Conservation (phyloP, 306 rosid species). For the Vigna unguiculata region DNA sequence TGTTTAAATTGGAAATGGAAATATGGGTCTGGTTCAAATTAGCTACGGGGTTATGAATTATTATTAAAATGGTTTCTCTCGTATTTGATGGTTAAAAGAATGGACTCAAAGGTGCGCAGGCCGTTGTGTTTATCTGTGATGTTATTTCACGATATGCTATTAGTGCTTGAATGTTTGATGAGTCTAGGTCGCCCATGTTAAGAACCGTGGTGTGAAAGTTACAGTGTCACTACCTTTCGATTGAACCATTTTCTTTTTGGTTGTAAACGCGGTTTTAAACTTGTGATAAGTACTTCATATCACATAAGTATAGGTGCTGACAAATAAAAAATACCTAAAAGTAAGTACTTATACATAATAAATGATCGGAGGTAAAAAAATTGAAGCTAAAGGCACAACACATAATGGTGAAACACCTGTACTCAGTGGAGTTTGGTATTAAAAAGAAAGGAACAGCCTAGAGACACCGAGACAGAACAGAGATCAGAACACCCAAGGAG, state of each 20-base stretch:
- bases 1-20: constrained; percentile 1
- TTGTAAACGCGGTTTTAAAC: not conserved
- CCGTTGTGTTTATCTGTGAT: not conserved
- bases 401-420: not conserved
- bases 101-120: not conserved
- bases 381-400: not conserved
- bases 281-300: not conserved
- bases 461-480: too few relatives aligned
- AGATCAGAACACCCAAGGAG: too few relatives aligned
- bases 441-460: too few relatives aligned
- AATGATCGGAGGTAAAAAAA: not conserved
- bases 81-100: not conserved
- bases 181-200: not conserved
- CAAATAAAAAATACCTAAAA: too few relatives aligned
- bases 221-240: not conserved
- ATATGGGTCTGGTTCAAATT: not conserved
- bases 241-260: not conserved
- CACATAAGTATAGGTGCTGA: not conserved
- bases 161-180: not conserved
- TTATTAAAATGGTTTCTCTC: not conserved
- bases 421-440: not conserved
- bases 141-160: not conserved
- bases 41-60: not conserved
- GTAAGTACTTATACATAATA: too few relatives aligned
- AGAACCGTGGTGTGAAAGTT: not conserved